Evolutionary conservation across 2,329 filamentous ascomycete genomes (phyloP).

Genomic region (Echinosphaeria canescens): DNA sequence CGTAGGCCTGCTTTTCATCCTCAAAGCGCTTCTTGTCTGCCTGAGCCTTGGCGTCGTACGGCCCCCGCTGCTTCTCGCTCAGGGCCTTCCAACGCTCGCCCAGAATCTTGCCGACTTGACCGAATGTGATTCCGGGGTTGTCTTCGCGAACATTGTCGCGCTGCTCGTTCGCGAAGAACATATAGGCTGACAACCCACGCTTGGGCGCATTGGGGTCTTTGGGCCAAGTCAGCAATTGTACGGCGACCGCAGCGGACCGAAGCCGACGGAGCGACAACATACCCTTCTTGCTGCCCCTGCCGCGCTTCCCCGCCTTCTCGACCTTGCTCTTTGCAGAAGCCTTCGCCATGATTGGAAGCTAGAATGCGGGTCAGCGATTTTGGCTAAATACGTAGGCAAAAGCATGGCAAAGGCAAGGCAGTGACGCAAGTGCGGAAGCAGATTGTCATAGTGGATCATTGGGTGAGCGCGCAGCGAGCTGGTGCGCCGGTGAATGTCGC

Average conservation of each 20-base stretch:
- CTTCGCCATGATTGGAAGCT: slow-evolving; percentile 34
- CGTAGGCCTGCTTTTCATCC: slow-evolving; percentile 89
- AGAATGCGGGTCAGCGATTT: too few species aligned
- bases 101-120: slow-evolving; percentile 93
- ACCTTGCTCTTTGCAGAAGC: slow-evolving; percentile 29
- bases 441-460: too few species aligned
- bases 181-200: slow-evolving; percentile 98
- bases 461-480: slow-evolving; percentile 15
- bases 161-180: slow-evolving; percentile 99
- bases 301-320: slow-evolving; percentile 31
- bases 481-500: too few species aligned
- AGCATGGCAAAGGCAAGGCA: too few species aligned
- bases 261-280: slow-evolving; percentile 9
- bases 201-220: slow-evolving; percentile 94
- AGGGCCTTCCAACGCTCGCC: slow-evolving; percentile 98
- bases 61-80: slow-evolving; percentile 75
- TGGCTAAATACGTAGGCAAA: too few species aligned
- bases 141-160: slow-evolving; percentile 96
- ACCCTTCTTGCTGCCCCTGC: slow-evolving; percentile 36
- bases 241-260: neutral
- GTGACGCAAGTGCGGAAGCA: too few species aligned
- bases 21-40: slow-evolving; percentile 98
- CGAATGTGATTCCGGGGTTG: slow-evolving; percentile 95
- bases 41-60: slow-evolving; percentile 93
- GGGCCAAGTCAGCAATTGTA: slow-evolving; percentile 1